phyloP scores from a whole-genome alignment of 768 basidiomycete species.

The Pisolithus albus region DNA sequence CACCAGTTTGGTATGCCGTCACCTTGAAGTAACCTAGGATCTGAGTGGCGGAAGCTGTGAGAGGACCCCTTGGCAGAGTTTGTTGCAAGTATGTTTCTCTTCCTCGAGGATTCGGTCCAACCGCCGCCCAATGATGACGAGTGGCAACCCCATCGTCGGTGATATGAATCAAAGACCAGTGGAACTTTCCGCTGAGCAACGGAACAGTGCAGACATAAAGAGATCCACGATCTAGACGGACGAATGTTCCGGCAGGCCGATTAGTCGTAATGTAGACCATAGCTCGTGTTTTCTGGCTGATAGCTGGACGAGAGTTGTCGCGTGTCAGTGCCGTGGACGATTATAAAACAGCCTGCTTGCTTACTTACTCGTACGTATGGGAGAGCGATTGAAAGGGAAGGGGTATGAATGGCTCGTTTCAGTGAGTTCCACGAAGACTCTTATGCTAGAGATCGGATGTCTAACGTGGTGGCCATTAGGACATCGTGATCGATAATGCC shows the following conservation, averaged over 20 bases:
- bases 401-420: no score
- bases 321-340: no score
- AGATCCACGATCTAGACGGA: slow-evolving; percentile 10
- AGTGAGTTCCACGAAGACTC: no score
- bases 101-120: slow-evolving; percentile 1
- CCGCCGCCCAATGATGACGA: slow-evolving; percentile 19
- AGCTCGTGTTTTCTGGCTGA: neutral
- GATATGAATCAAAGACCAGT: slow-evolving; percentile 16
- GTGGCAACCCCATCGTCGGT: slow-evolving; percentile 9
- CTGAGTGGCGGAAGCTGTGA: slow-evolving; percentile 12
- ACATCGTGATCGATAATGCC: no score
- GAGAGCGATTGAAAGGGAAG: no score
- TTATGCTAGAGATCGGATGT: no score
- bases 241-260: neutral
- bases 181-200: slow-evolving; percentile 13
- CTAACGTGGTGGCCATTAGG: no score
- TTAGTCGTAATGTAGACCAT: neutral
- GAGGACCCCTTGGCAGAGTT: slow-evolving; percentile 9
- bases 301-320: neutral
- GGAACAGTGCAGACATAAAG: slow-evolving; percentile 18
- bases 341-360: no score
- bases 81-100: slow-evolving; percentile 15
- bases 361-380: no score
- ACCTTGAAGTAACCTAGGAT: slow-evolving; percentile 19
- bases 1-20: slow-evolving; percentile 4